phyloP scores from a whole-genome alignment of 1,139 yeast genomes.

The Lodderomyces oxycetoniae region DNA sequence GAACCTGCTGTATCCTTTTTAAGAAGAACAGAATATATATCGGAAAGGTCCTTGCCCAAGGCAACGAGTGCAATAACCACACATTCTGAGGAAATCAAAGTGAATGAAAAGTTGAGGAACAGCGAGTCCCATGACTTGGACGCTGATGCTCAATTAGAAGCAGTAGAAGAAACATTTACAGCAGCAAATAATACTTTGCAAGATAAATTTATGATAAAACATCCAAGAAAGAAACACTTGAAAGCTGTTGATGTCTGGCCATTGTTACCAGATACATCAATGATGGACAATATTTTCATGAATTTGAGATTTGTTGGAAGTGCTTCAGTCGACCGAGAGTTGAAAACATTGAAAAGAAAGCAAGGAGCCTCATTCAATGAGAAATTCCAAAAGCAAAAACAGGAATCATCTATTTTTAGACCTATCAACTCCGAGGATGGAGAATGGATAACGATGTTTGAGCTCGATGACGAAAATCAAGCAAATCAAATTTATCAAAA shows the following conservation, averaged over 20 bases:
- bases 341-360: conserved; percentile 32
- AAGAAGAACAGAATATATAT: conserved; percentile 89
- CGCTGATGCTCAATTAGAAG: conserved; percentile 58
- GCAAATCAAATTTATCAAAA: conserved; percentile 36
- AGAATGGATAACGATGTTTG: conserved; percentile 79
- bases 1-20: conserved; percentile 73
- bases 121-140: conserved; percentile 35
- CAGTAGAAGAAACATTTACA: conserved; percentile 77
- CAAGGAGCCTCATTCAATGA: conserved; percentile 35
- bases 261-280: conserved; percentile 81
- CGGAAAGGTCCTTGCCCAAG: conserved; percentile 36
- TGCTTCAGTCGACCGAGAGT: conserved; percentile 54
- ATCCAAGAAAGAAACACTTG: conserved; percentile 72
- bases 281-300: conserved; percentile 74
- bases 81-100: conserved; percentile 13
- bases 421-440: conserved; percentile 64
- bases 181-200: conserved; percentile 46
- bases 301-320: conserved; percentile 76
- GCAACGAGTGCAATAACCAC: conserved; percentile 9
- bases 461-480: conserved; percentile 26
- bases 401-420: conserved; percentile 65
- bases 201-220: conserved; percentile 48
- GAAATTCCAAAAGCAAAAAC: conserved; percentile 37
- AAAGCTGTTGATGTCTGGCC: conserved; percentile 79
- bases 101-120: conserved; percentile 17